phyloP scores from a whole-genome alignment of 352 stramenopile genomes.

The Pythium periplocum region DNA sequence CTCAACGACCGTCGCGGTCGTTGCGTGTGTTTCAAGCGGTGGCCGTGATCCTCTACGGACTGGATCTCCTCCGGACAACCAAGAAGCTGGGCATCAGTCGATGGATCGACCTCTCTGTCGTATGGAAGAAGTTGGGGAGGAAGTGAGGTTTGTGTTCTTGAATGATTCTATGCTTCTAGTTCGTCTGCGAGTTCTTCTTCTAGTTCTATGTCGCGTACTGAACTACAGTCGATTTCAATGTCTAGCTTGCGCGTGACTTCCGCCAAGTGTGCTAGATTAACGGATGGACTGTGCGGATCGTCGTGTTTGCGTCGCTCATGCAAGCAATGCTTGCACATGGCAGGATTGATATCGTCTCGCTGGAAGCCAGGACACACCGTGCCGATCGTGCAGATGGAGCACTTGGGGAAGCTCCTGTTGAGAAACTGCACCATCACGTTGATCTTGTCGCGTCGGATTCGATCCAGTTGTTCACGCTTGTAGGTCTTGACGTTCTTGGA shows the following conservation, averaged over 20 bases:
- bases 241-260: conserved; percentile 47
- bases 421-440: conserved; percentile 35
- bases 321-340: conserved; percentile 71
- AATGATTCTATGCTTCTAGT: not conserved
- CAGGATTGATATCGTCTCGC: conserved; percentile 55
- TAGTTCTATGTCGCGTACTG: conserved; percentile 45
- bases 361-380: conserved; percentile 75
- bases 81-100: conserved; percentile 4
- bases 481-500: conserved; percentile 38
- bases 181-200: conserved; percentile 55
- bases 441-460: conserved; percentile 41
- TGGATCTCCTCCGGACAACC: conserved; percentile 11
- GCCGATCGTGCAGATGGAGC: conserved; percentile 55
- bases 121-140: conserved; percentile 8
- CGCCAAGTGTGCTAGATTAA: conserved; percentile 44
- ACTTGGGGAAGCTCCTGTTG: conserved; percentile 59
- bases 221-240: conserved; percentile 44
- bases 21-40: conserved; percentile 11
- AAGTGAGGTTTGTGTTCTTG: not conserved
- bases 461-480: conserved; percentile 31
- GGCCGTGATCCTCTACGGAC: conserved; percentile 13
- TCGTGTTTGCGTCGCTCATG: conserved; percentile 69
- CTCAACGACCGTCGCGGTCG: not conserved
- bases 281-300: conserved; percentile 31
- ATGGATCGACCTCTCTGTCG: conserved; percentile 12